A percentile compares a stretch with the other conserved stretches of the same genome.
Evolutionary conservation across 805 yeast species (phyloP).

Genomic region (Metschnikowia vanudenii): DNA sequence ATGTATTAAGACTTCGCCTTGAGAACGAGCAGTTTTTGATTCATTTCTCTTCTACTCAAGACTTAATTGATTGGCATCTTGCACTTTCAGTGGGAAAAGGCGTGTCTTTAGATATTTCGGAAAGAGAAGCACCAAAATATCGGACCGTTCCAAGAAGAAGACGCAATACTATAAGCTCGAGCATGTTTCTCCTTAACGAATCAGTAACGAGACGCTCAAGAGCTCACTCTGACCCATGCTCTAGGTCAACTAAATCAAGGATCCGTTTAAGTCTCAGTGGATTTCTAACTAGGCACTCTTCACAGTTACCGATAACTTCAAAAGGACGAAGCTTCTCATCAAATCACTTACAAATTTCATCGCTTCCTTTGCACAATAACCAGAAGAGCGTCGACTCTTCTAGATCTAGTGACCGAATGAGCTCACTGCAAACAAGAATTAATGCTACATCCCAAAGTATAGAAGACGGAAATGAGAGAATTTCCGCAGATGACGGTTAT

Average conservation of each 20-base stretch:
- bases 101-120: conserved; percentile 70
- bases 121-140: conserved; percentile 70
- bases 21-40: conserved; percentile 82
- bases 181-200: conserved; percentile 7
- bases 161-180: conserved; percentile 36
- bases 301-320: background rate
- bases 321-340: background rate
- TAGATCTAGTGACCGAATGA: background rate
- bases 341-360: background rate
- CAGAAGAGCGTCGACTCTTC: background rate
- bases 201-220: conserved; percentile 11
- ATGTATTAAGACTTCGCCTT: conserved; percentile 70
- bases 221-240: conserved; percentile 14
- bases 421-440: background rate
- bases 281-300: background rate
- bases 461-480: too few relatives aligned
- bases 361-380: background rate
- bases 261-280: background rate
- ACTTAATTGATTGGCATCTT: conserved; percentile 76
- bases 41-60: conserved; percentile 59
- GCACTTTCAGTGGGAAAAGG: conserved; percentile 74
- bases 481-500: background rate
- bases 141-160: conserved; percentile 80
- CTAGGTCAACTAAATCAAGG: conserved; percentile 1
- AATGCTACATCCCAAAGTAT: too few relatives aligned